Base-by-base conservation (phyloP, 2,329 filamentous ascomycete species). In the Knufia fluminis region DNA sequence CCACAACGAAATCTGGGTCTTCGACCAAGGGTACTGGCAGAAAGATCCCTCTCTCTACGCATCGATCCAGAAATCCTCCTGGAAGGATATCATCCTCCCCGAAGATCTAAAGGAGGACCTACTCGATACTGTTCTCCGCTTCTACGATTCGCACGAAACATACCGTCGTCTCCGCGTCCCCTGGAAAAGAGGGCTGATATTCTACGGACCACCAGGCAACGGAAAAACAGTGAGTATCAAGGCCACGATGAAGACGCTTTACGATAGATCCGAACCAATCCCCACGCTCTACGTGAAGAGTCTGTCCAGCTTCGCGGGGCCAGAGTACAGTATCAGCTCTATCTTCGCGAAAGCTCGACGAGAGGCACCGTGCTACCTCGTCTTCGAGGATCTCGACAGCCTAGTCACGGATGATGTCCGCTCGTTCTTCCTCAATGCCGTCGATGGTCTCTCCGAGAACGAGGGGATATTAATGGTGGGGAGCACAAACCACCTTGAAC, bases 71-170 rank as follows among this genome's bases (percentile, higher is more conserved):
- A 69, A 71, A 53, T 61, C 66, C 6, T 61, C 54, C 22, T 73
- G 70, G 70, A 64, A 69, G 20, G 68, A 72, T 44, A 69, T 73
- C n/a, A 73, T 73, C 41, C 59, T 74, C 12, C 68, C 72, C 48
- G 62, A 66, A 23, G 59, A 60, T 17, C 65, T 69, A 63, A 72
- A 73, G 58, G 63, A 65, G 39, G 68, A 67, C 17, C 59, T 73
- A 10, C 64, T 64, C 2, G 57, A 62, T 16, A 67, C 66, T 4
- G 62, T 65, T 6, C 59, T 62, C 40, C 69, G 66, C n/a, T 72
- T 73, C 60, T 71, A 68, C 56, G 58, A 63, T 33, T 64, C 61
- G 38, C 55, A 58, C 42, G 61, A 64, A 4, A 55, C 69, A 3
- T 73, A 73, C 55, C 58, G 64, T 16, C 61, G 68, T 23, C 66